These are phyloP conservation scores for Porphyrellus cyaneotinctus DNA, from an alignment of 768 basidiomycete genomes.

Conservation along the genomic window DNA sequence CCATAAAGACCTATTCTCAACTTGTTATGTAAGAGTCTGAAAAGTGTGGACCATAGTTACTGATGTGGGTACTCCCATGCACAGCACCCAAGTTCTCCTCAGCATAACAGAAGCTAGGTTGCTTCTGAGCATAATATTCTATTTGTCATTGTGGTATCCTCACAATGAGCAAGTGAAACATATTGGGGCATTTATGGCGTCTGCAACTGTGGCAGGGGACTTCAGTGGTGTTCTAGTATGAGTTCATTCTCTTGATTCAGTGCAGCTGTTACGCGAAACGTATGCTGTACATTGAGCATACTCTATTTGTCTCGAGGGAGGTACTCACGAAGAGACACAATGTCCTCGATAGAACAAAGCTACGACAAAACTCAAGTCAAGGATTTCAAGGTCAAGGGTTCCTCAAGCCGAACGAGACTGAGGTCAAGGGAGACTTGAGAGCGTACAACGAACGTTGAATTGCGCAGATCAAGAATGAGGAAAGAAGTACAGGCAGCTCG, in stretches of 20 bases:
- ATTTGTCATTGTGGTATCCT: constrained; percentile 57
- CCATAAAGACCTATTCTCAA: constrained; percentile 30
- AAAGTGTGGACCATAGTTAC: background rate
- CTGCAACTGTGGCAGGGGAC: constrained; percentile 51
- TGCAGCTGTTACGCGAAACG: too few relatives aligned
- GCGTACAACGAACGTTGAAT: too few relatives aligned
- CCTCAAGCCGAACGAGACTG: too few relatives aligned
- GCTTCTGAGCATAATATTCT: constrained; percentile 39
- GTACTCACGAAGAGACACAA: too few relatives aligned
- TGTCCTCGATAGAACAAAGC: too few relatives aligned
- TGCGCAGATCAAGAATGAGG: too few relatives aligned
- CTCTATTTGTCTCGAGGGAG: too few relatives aligned
- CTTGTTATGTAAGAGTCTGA: constrained; percentile 28
- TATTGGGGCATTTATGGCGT: constrained; percentile 59
- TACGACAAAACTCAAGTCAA: too few relatives aligned
- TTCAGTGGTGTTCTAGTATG: constrained; percentile 50
- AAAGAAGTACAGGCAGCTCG: too few relatives aligned
- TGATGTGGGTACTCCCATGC: background rate
- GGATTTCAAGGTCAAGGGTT: too few relatives aligned
- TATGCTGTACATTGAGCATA: too few relatives aligned
- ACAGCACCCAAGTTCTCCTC: constrained; percentile 39
- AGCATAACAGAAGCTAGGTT: constrained; percentile 47
- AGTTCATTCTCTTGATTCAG: constrained; percentile 8
- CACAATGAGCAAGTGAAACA: constrained; percentile 52
- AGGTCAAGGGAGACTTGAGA: too few relatives aligned